Percentiles rank a stretch among this genome's conserved stretches.
Evolutionary conservation across 345 rosid genomes (phyloP).

Genomic region (Rhodamnia argentea): DNA sequence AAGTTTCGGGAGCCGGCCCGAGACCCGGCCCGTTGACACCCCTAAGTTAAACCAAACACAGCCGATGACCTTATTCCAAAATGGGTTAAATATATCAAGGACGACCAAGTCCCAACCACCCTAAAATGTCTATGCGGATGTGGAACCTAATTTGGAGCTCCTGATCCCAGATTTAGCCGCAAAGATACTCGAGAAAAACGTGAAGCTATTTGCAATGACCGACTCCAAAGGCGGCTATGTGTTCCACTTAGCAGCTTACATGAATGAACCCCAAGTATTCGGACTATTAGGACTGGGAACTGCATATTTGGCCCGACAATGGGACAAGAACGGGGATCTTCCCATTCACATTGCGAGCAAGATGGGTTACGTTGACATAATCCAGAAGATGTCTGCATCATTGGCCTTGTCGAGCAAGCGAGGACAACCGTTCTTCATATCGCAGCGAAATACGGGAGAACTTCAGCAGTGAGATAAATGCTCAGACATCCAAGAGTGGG

Average conservation of each 20-base stretch:
- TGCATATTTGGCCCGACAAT: not conserved
- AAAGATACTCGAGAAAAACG: too few species aligned
- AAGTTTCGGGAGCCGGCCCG: too few species aligned
- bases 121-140: not conserved
- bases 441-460: not conserved
- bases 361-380: not conserved
- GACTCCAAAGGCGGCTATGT: not conserved
- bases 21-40: too few species aligned
- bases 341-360: too few species aligned
- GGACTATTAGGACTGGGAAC: not conserved
- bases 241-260: not conserved
- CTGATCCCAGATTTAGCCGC: not conserved
- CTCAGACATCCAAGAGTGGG: not conserved
- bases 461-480: not conserved
- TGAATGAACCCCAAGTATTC: not conserved
- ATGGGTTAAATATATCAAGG: not conserved
- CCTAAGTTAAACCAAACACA: too few species aligned
- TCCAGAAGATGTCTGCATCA: not conserved
- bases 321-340: not conserved
- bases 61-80: not conserved
- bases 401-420: fast-evolving
- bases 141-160: not conserved
- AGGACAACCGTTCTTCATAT: not conserved
- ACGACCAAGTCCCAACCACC: not conserved
- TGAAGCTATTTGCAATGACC: not conserved